Base-by-base conservation (phyloP, 2,329 filamentous ascomycete species). In the Drechslera avenae region DNA sequence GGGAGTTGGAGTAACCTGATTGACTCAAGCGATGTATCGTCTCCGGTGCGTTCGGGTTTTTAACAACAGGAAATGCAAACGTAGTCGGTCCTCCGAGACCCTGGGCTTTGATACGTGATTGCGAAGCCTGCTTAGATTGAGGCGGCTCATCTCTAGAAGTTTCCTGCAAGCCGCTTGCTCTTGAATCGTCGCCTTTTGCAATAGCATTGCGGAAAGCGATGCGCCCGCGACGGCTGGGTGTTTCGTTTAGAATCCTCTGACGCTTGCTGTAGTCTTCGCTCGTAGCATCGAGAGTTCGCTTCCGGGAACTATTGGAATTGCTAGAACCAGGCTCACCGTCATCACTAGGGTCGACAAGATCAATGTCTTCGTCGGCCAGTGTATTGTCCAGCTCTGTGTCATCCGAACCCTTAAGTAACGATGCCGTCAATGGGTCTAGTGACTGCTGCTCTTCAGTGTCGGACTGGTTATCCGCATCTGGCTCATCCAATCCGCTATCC, bases 41-140 rank as follows among this genome's bases (percentile, higher is more conserved):
- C 51, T 79, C 79, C 4, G 83, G 81, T 60, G 90, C 84, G 60
- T 85, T 81, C 1, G 86, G 82, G 60, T 93, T 85, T 73, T 96
- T 95, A 17, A 93, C 89, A 10, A 91, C 83, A 1, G 87, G 82
- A 63, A 91, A 95, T 21, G 80, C 81, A 19, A 91, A 76, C 17
- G 77, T 79, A 3, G 55, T 79, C 64, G 57, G 74, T 69, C 58
- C 74, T 56, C 70, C 60, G 17, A 50, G 45, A 5, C 67, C 67
- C 40, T 68, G 73, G 14, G 73, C 67, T 60, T 73, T 78, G 63
- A 63, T 66, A 46, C 68, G 72, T 26, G 66, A 62, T 56, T 81
- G 78, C 4, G 75, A 77, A 3, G 63, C 66, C 51, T 63, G 71
- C 41, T 57, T 64, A 13, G 47, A 43, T 36, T 36, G 58, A 35